Conservation (phyloP, 768 basidiomycete genomes). For the Boletellus ananiceps region DNA sequence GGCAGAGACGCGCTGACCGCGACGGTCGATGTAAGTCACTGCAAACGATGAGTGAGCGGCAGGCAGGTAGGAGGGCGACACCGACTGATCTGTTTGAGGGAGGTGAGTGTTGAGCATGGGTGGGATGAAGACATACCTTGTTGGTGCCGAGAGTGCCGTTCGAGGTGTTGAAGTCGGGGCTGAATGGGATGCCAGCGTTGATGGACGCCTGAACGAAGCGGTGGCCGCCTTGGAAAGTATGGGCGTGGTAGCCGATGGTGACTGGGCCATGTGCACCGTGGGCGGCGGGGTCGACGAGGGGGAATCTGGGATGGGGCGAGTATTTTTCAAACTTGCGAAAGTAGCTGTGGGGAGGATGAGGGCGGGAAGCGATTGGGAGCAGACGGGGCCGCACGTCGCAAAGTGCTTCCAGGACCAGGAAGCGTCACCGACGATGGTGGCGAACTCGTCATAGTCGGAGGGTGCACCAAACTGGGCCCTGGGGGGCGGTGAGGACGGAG, state of each 20-base stretch:
- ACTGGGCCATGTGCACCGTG: slow-evolving; percentile 56
- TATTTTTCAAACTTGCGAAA: slow-evolving; percentile 66
- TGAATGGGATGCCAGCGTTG: slow-evolving; percentile 48
- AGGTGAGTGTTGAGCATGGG: neutral
- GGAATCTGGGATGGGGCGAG: slow-evolving; percentile 45
- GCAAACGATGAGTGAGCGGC: slow-evolving; percentile 4
- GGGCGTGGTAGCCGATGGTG: slow-evolving; percentile 52
- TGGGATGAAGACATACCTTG: slow-evolving; percentile 39
- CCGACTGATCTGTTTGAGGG: slow-evolving; percentile 40
- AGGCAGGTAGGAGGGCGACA: neutral
- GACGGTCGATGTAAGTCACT: slow-evolving; percentile 66
- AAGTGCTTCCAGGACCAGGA: slow-evolving; percentile 56
- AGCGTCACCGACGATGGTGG: slow-evolving; percentile 45
- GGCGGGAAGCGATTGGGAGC: neutral
- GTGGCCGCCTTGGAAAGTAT: slow-evolving; percentile 40
- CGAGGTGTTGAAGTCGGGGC: slow-evolving; percentile 53
- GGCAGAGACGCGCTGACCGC: slow-evolving; percentile 52
- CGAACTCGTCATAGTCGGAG: slow-evolving; percentile 68
- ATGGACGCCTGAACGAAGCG: slow-evolving; percentile 54
- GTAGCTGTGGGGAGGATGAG: slow-evolving; percentile 42
- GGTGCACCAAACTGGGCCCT: slow-evolving; percentile 60
- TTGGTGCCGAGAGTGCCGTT: slow-evolving; percentile 57
- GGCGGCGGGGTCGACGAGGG: slow-evolving; percentile 41
- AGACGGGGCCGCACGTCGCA: slow-evolving; percentile 35
- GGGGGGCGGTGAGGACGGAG: slow-evolving; percentile 5